Base-by-base conservation (phyloP, 164 flowering plant genomes). In the Brasenia schreberi region DNA sequence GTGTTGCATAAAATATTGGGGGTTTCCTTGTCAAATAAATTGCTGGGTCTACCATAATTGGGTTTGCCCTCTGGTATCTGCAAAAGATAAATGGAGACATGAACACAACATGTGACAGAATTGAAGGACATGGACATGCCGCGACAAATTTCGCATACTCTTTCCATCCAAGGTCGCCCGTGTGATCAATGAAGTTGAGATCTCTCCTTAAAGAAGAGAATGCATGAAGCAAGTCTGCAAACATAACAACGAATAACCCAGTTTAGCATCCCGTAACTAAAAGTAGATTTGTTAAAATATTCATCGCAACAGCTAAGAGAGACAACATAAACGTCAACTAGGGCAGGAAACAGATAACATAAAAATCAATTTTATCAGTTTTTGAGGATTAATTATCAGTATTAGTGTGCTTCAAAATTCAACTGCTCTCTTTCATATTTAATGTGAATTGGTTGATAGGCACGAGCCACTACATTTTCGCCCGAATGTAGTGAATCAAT, bases 131-230 rank as follows among this genome's bases (percentile, higher is more conserved):
- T 62, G 39, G 12, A 56, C 17, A 2, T n/a, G 62, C n/a, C 19
- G 9, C 2, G 53, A 49, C 10, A 49, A 49, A 5, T 49, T 71
- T 71, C 71, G 74, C 97, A 23, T 88, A 95, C 99, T 95, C 99
- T 85, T 94, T 94, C 96, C 96, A 94, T 65, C 92, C 97, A 67
- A 94, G 93, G 71, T 91, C 96, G 73, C 93, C 81, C 66, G 97
- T 86, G 76, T 91, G 99, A 72, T 94, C 97, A 70, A 94, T 82
- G 79, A 95, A 95, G 78, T 86, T 95, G 71, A 87, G 81, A 71
- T 86, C 96, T 78, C 93, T 84, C 17, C 83, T 75, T 60, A 90
- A 79, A 18, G 91, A 74, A 42, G 97, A 88, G 77, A 95, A 88
- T 42, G 80, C 99, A 75, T 89, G 94, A 61, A 90, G 81, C 73